phyloP scores from a whole-genome alignment of 352 stramenopile genomes.

The Phytophthora melonis region DNA sequence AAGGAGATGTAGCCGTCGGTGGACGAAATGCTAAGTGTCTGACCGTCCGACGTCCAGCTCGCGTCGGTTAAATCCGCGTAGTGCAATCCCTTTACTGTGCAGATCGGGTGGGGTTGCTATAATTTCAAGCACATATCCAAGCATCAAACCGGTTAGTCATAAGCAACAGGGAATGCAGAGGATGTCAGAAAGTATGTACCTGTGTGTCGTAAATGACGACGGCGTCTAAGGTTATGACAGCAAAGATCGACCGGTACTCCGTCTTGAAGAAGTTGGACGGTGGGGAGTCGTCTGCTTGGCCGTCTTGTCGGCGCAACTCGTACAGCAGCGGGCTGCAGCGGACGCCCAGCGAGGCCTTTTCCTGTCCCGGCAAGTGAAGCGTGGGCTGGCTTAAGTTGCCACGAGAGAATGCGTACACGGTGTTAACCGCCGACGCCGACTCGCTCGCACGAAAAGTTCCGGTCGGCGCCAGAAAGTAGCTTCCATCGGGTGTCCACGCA shows the following conservation, averaged over 20 bases:
- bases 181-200: conserved; percentile 36
- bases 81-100: conserved; percentile 92
- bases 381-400: conserved; percentile 93
- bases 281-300: conserved; percentile 1
- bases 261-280: conserved; percentile 82
- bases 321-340: conserved; percentile 95
- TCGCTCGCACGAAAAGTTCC: conserved; percentile 69
- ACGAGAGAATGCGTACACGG: conserved; percentile 95
- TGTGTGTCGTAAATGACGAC: conserved; percentile 97
- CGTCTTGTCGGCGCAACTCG: conserved; percentile 58
- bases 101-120: conserved; percentile 86
- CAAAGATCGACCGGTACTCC: conserved; percentile 91
- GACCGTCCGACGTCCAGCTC: conserved; percentile 92
- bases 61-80: conserved; percentile 96
- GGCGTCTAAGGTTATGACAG: conserved; percentile 93
- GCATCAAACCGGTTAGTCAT: background rate
- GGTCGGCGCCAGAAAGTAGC: conserved; percentile 92
- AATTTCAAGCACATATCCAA: background rate
- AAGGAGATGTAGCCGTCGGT: conserved; percentile 97
- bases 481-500: conserved; percentile 94
- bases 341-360: conserved; percentile 94
- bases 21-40: conserved; percentile 93
- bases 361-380: conserved; percentile 92
- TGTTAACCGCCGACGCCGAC: conserved; percentile 62
- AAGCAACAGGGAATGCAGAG: background rate